Conservation (phyloP, 495 filamentous ascomycete species). For the Neurospora sp. region DNA sequence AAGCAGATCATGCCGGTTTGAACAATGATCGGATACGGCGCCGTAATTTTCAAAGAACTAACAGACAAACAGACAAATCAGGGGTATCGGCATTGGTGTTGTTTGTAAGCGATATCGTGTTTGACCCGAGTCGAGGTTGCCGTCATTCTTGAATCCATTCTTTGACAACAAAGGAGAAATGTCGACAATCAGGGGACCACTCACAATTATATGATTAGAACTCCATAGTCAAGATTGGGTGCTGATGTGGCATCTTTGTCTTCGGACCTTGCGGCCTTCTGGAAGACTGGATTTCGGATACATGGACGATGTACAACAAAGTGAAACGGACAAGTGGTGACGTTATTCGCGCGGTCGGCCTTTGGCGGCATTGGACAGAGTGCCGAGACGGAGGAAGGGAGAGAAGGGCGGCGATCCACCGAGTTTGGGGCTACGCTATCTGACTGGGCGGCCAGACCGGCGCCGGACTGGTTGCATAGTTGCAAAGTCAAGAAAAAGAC, state of each 20-base stretch:
- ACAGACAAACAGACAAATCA: not conserved
- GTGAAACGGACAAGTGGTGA: not conserved
- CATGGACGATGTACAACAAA: not conserved
- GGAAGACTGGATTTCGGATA: not conserved
- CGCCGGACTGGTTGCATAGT: not conserved
- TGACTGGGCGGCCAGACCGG: not conserved
- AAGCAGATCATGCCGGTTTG: not conserved
- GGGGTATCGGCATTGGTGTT: not conserved
- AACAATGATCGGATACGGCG: not conserved
- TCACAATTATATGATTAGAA: not conserved
- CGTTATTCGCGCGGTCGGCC: not conserved
- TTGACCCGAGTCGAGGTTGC: not conserved
- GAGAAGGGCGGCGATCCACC: not conserved
- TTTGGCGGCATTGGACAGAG: not conserved
- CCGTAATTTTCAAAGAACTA: not conserved
- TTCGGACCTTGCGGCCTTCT: not conserved
- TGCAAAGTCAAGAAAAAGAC: not conserved
- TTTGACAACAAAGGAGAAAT: not conserved
- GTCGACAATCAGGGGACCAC: not conserved
- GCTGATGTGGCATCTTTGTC: not conserved
- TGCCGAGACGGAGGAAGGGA: not conserved
- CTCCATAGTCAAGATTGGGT: not conserved
- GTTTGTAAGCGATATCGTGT: not conserved
- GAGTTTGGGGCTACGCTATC: not conserved
- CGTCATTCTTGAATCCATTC: not conserved